Base-by-base conservation (phyloP, 345 rosid species). In the Eucalyptus paniculata region DNA sequence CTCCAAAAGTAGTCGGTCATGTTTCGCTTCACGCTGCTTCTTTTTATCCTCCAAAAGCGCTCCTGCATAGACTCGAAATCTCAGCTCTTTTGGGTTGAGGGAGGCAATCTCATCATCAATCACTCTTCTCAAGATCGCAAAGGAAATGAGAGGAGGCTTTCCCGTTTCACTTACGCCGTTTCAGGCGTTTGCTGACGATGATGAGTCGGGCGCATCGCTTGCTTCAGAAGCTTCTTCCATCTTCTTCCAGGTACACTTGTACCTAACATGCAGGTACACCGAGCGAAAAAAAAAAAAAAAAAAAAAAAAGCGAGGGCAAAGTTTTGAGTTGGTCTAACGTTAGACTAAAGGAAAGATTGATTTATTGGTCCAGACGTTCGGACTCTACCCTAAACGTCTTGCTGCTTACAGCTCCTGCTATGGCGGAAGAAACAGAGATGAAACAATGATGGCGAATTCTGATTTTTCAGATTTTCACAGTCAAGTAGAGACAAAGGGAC, bases 81-180 rank as follows among this genome's bases (percentile, higher is more conserved):
- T 5, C 14, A 58, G 26, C 60, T 54, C 60, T 8, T 54, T 54
- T 54, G 26, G 5, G 5, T 23, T 0, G 5, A 23, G 0, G 12
- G 26, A 21, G 11, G 60, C 60, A 0, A 4, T 54, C 5, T 54
- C 5, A 0, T 21, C 26, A 8, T 0, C 12, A 4, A 54, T 54
- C 0, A 0, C 26, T 54, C 12, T 54, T 2, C 58, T 7, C 58
- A 53, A 53, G 24, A 53, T 0, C 30, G 65, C 65, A 2, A 11
- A 1, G 65, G 65, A 58, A 58, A 58, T 58, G 6, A 58, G 12
- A 58, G 65, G 6, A 58, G 65, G 65, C 30, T 24, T 24, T 58
- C 30, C 11, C 65, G 3, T 58, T 56, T 58, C 30, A 58, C 30
- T 58, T 58, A 10, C 10, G 12, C 30, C 0, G 1, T 58, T 24